A percentile compares a stretch with the other conserved stretches of the same genome.
Conservation (phyloP, 1,284 basidiomycete genomes). For the Cryptococcus sp. region DNA sequence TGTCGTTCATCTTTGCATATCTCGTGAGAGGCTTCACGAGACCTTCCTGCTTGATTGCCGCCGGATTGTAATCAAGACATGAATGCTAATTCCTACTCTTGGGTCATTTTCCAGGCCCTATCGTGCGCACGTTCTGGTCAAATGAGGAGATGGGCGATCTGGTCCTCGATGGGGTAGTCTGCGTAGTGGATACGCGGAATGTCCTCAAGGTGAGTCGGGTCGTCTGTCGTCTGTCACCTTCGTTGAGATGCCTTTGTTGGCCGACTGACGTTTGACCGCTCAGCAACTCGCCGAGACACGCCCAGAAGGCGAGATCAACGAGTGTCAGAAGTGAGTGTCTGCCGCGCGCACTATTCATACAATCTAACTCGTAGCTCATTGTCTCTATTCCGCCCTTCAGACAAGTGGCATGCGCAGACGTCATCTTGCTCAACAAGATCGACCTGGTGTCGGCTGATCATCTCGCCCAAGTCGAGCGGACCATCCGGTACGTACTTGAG, state of each 20-base stretch:
- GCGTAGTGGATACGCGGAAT: slow-evolving; percentile 86
- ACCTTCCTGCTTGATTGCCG: no score
- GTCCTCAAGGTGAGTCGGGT: slow-evolving; percentile 70
- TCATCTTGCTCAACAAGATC: slow-evolving; percentile 84
- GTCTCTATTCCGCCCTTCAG: slow-evolving; percentile 52
- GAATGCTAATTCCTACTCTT: background rate
- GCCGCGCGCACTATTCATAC: background rate
- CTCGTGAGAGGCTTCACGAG: no score
- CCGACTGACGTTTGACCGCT: background rate
- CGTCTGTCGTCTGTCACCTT: no score
- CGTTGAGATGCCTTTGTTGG: no score
- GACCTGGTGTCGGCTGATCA: slow-evolving; percentile 64
- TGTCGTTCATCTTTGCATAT: no score
- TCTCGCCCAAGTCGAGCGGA: slow-evolving; percentile 57
- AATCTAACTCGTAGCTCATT: background rate
- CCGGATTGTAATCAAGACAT: no score
- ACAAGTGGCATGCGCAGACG: slow-evolving; percentile 85
- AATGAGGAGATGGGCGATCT: slow-evolving; percentile 83
- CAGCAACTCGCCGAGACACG: slow-evolving; percentile 83
- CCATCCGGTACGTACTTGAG: slow-evolving; percentile 55
- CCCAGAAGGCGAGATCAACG: slow-evolving; percentile 66
- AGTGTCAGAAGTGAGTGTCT: slow-evolving; percentile 66
- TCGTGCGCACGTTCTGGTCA: slow-evolving; percentile 85
- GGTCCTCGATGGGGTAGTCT: slow-evolving; percentile 83
- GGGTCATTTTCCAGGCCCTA: slow-evolving; percentile 55